Conservation (phyloP, 2,329 filamentous ascomycete species). For the Ophiostoma ips region DNA sequence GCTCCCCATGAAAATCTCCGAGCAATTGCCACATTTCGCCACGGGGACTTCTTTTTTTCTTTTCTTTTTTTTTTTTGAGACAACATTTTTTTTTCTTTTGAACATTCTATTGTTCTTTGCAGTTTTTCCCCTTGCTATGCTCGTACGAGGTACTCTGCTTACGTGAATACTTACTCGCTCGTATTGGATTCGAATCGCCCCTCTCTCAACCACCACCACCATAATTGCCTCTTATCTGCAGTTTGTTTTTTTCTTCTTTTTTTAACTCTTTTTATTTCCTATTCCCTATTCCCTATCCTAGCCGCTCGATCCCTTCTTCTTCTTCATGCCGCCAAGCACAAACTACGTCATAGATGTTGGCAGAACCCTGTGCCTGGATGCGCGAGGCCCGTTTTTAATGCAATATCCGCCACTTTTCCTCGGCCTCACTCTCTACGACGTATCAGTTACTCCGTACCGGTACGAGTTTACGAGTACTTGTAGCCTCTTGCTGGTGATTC, state of each 20-base stretch:
- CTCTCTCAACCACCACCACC: no score
- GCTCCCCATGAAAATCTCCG: background rate
- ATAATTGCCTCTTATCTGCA: no score
- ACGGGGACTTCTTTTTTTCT: background rate
- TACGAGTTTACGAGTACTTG: no score
- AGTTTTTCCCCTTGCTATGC: background rate
- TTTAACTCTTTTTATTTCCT: background rate
- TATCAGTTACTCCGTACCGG: no score
- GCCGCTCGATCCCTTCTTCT: background rate
- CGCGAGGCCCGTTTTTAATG: background rate
- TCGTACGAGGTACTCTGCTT: no score
- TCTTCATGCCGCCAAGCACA: background rate
- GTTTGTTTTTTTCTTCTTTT: background rate
- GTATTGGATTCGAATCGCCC: no score
- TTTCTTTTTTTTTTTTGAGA: background rate
- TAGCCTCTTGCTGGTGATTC: background rate
- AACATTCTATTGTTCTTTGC: background rate
- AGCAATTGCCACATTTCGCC: background rate
- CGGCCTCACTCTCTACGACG: background rate
- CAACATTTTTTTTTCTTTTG: background rate
- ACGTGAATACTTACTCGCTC: no score
- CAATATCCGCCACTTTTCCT: background rate
- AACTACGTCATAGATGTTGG: background rate
- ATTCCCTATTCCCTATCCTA: background rate
- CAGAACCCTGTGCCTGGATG: background rate